A percentile compares a stretch with the other conserved stretches of the same genome.
Conservation (phyloP, 2,329 filamentous ascomycete species). For the Colletotrichum acutatum region DNA sequence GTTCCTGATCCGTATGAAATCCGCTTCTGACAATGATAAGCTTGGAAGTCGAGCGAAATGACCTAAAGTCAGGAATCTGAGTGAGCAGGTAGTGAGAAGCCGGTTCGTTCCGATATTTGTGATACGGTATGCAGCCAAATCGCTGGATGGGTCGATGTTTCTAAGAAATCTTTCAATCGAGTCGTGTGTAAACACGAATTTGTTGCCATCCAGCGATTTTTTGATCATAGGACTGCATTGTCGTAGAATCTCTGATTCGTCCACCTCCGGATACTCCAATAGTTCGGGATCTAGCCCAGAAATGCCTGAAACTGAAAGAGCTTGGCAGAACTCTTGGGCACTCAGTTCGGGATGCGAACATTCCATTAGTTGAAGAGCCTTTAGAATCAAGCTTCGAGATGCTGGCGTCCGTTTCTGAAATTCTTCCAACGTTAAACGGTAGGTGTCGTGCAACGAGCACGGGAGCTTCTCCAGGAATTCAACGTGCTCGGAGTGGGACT, state of each 20-base stretch:
- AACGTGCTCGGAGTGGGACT: neutral
- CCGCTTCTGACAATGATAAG: neutral
- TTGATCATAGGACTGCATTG: neutral
- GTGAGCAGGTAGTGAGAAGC: neutral
- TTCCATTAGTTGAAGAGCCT: neutral
- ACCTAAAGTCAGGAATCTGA: neutral
- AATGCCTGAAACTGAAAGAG: neutral
- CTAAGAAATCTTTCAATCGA: neutral
- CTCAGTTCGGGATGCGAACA: neutral
- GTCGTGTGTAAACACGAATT: neutral
- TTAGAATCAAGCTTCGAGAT: neutral
- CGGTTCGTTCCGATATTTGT: neutral
- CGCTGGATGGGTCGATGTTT: neutral
- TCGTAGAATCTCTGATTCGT: neutral
- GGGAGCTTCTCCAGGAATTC: neutral
- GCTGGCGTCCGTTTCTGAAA: neutral
- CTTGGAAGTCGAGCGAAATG: conserved; percentile 2
- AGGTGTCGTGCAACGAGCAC: neutral
- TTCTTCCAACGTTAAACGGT: neutral
- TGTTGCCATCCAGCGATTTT: neutral
- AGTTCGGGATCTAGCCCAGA: neutral
- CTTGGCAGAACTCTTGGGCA: conserved; percentile 11
- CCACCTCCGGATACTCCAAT: conserved; percentile 5
- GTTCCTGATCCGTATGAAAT: neutral
- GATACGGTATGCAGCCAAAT: neutral